Evolutionary conservation across 345 rosid genomes (phyloP).

Genomic region (Sisymbrium irio): DNA sequence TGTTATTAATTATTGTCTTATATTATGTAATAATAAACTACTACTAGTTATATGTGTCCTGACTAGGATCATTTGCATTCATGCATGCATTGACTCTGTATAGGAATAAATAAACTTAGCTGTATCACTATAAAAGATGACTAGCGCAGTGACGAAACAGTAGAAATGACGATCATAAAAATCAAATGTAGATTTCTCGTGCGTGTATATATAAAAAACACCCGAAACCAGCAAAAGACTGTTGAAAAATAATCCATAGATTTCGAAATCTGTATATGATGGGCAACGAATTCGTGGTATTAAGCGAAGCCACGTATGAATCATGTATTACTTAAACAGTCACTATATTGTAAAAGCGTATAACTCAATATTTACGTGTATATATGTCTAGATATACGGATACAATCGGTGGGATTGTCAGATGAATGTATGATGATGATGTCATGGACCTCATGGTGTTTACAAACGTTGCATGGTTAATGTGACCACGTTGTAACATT

Average conservation of each 20-base stretch:
- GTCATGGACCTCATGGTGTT: conserved; percentile 24
- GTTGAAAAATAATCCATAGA: conserved; percentile 17
- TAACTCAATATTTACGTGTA: background rate
- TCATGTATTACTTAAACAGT: background rate
- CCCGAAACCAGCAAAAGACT: conserved; percentile 22
- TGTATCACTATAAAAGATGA: conserved; percentile 21
- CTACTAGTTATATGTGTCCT: background rate
- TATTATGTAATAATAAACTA: background rate
- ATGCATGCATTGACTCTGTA: conserved; percentile 28
- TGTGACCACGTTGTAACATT: conserved; percentile 28
- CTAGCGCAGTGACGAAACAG: conserved; percentile 31
- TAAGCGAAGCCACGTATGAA: conserved; percentile 14
- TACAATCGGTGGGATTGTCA: conserved; percentile 27
- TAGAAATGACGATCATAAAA: conserved; percentile 15
- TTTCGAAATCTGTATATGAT: background rate
- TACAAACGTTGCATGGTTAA: conserved; percentile 31
- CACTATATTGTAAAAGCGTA: conserved; percentile 2
- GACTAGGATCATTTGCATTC: background rate
- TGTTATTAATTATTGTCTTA: no score
- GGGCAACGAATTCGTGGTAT: conserved; percentile 5
- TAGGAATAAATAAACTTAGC: conserved; percentile 8
- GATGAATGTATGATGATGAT: conserved; percentile 28
- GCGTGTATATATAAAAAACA: background rate
- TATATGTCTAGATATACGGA: background rate
- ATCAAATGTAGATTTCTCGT: conserved; percentile 26